A percentile compares a stretch with the other conserved stretches of the same genome.
These are phyloP conservation scores for Polyplosphaeria fusca DNA, from an alignment of 495 filamentous ascomycete species.

Conservation along the genomic window DNA sequence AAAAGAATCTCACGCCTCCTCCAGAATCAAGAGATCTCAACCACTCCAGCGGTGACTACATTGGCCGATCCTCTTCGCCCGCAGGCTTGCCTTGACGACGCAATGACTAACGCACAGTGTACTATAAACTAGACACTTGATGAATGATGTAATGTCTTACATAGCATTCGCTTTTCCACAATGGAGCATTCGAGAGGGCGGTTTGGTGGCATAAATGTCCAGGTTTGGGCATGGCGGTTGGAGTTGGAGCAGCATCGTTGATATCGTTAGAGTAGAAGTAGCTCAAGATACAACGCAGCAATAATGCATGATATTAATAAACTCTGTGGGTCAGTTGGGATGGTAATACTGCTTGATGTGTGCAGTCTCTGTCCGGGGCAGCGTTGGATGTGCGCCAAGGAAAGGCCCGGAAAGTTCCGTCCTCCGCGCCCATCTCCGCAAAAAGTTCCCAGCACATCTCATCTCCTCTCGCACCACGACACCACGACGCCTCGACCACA, in stretches of 20 bases:
- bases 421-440: constrained; percentile 21
- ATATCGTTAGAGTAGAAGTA: too few species aligned
- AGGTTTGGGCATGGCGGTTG: not conserved
- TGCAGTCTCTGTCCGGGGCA: too few species aligned
- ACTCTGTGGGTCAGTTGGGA: too few species aligned
- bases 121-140: constrained; percentile 1
- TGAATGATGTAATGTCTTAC: constrained; percentile 1
- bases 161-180: too few species aligned
- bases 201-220: constrained; percentile 1
- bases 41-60: constrained; percentile 27
- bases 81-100: constrained; percentile 5
- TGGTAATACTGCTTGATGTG: too few species aligned
- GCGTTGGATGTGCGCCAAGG: too few species aligned
- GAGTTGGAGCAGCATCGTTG: not conserved
- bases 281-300: too few species aligned
- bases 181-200: constrained; percentile 1
- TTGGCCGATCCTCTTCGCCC: constrained; percentile 26
- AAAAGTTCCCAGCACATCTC: constrained; percentile 2
- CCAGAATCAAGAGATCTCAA: constrained; percentile 15
- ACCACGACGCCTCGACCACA: not conserved
- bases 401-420: constrained; percentile 12
- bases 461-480: not conserved
- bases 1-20: constrained; percentile 48
- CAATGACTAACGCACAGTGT: constrained; percentile 1
- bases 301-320: too few species aligned